Evolutionary conservation across 2,329 filamentous ascomycete species (phyloP).

Genomic region (Ilyonectria mors-panacis): DNA sequence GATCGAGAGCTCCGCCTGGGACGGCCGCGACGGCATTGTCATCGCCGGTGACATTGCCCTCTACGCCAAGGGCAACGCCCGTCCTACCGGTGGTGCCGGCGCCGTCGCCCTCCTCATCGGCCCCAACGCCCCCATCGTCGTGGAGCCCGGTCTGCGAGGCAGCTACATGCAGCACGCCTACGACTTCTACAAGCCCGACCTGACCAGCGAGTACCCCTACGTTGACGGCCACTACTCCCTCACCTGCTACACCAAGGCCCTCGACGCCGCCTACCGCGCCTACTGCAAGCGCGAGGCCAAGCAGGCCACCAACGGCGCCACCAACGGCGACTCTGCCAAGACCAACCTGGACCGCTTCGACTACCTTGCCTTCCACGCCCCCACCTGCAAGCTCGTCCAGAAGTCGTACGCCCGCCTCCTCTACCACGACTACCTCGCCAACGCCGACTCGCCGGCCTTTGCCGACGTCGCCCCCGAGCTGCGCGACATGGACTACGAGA

Average conservation of each 20-base stretch:
- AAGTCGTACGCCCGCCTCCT: conserved; percentile 88
- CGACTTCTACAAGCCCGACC: conserved; percentile 92
- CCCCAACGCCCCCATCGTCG: conserved; percentile 81
- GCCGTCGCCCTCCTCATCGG: conserved; percentile 85
- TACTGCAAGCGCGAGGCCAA: conserved; percentile 82
- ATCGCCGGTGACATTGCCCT: conserved; percentile 87
- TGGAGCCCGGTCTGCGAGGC: conserved; percentile 85
- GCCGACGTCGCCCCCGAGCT: conserved; percentile 83
- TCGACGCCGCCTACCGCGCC: conserved; percentile 85
- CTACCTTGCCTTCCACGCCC: conserved; percentile 86
- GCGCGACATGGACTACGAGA: conserved; percentile 83
- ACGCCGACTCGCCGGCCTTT: conserved; percentile 78
- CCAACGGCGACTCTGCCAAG: conserved; percentile 67
- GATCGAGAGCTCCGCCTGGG: conserved; percentile 90
- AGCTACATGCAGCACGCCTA: conserved; percentile 88
- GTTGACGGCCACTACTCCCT: conserved; percentile 89
- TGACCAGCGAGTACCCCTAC: conserved; percentile 89
- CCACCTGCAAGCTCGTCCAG: conserved; percentile 88
- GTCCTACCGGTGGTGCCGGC: conserved; percentile 85
- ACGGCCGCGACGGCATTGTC: conserved; percentile 85
- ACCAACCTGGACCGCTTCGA: conserved; percentile 85
- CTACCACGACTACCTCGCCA: conserved; percentile 86
- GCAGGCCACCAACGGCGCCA: conserved; percentile 66
- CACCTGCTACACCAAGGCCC: conserved; percentile 85
- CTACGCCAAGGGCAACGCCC: conserved; percentile 86